phyloP scores from a whole-genome alignment of 2,329 filamentous ascomycete genomes.

The Lojkania enalia region DNA sequence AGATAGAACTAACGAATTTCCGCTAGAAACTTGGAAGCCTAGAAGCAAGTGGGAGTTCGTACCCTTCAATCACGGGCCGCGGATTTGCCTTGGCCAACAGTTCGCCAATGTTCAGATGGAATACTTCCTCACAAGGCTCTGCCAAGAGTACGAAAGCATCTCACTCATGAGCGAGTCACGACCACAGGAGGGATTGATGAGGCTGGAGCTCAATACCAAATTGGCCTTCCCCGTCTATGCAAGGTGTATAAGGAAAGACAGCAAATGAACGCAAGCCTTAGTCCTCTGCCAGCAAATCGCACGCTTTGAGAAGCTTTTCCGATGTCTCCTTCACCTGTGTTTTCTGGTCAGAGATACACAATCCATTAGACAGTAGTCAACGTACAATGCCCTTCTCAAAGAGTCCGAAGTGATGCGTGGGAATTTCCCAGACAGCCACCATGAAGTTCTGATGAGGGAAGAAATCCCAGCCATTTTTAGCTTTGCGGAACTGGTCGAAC shows the following conservation, averaged over 20 bases:
- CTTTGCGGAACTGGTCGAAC: slow-evolving; percentile 2
- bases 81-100: slow-evolving; percentile 2
- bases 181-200: slow-evolving; percentile 3
- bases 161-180: slow-evolving; percentile 2
- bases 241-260: slow-evolving; percentile 1
- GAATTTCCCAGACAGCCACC: slow-evolving; percentile 1
- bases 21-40: slow-evolving; percentile 2
- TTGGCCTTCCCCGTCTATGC: slow-evolving; percentile 1
- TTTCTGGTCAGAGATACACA: slow-evolving; percentile 1
- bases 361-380: not conserved
- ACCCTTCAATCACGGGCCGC: slow-evolving; percentile 1
- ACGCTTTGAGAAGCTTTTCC: slow-evolving; percentile 1
- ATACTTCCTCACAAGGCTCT: slow-evolving; percentile 1
- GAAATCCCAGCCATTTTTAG: slow-evolving; percentile 1
- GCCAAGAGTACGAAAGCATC: slow-evolving; percentile 2
- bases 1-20: slow-evolving; percentile 1
- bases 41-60: slow-evolving; percentile 1
- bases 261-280: slow-evolving; percentile 1
- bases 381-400: slow-evolving; percentile 4
- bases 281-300: slow-evolving; percentile 1
- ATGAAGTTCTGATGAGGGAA: slow-evolving; percentile 3
- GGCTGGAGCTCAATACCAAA: slow-evolving; percentile 3
- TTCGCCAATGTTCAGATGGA: slow-evolving; percentile 3
- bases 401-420: slow-evolving; percentile 3
- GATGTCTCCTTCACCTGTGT: slow-evolving; percentile 1